Percentiles rank a stretch among this genome's conserved stretches.
phyloP scores from a whole-genome alignment of 495 filamentous ascomycete species.

The Pseudevernia furfuracea region DNA sequence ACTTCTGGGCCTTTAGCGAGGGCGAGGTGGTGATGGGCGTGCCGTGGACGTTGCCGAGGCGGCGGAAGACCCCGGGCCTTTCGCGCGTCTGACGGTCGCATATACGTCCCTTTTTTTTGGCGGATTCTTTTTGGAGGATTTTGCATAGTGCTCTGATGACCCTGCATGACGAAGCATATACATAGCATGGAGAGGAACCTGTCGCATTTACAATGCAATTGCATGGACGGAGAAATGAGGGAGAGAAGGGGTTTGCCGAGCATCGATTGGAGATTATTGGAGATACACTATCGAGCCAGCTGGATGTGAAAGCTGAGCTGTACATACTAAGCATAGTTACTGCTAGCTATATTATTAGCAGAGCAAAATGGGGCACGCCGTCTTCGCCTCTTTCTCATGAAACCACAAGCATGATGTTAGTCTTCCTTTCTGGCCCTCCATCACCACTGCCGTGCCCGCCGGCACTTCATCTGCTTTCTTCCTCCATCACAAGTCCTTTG shows the following conservation, averaged over 20 bases:
- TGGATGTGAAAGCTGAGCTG: conserved; percentile 3
- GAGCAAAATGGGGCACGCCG: neutral
- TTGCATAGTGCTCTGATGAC: neutral
- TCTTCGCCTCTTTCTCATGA: neutral
- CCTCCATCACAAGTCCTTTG: neutral
- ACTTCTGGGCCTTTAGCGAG: conserved; percentile 96
- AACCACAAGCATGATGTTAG: neutral
- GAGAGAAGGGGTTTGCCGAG: neutral
- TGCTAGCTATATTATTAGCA: neutral
- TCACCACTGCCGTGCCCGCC: neutral
- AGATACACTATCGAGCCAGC: conserved; percentile 5
- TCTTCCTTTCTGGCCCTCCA: neutral
- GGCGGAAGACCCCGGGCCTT: conserved; percentile 27
- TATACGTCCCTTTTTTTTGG: neutral
- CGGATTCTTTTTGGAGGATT: neutral
- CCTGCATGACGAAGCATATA: neutral
- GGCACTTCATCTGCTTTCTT: neutral
- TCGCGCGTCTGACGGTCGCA: conserved; percentile 13
- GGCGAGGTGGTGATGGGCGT: conserved; percentile 75
- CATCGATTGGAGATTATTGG: neutral
- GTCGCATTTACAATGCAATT: conserved; percentile 1
- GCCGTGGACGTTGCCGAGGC: conserved; percentile 49
- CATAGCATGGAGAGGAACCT: neutral
- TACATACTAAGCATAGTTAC: conserved; percentile 5
- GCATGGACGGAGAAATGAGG: neutral